A percentile compares a stretch with the other conserved stretches of the same genome.
These are phyloP conservation scores for Mollisiaceae sp. DNA, from an alignment of 2,329 filamentous ascomycete genomes.

Conservation along the genomic window DNA sequence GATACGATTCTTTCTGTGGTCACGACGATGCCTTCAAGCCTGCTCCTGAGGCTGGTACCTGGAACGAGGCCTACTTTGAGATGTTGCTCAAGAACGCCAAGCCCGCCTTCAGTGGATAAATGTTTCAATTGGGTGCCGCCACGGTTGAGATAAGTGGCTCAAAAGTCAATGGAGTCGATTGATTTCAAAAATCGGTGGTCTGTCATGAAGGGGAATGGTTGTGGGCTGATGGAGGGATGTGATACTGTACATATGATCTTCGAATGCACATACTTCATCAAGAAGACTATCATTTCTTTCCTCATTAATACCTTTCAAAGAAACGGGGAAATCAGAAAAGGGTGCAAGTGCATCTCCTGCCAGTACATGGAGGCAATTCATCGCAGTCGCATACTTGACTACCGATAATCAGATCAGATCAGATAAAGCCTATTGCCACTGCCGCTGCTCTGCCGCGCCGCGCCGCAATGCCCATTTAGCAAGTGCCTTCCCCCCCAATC, in stretches of 20 bases:
- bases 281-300: background rate
- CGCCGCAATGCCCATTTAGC: background rate
- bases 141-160: background rate
- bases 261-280: slow-evolving; percentile 10
- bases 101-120: slow-evolving; percentile 26
- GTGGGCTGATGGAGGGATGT: background rate
- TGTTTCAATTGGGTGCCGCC: background rate
- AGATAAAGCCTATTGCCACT: background rate
- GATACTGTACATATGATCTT: slow-evolving; percentile 8
- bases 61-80: slow-evolving; percentile 54
- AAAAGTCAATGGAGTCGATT: background rate
- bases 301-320: background rate
- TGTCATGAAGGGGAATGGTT: background rate
- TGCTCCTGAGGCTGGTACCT: slow-evolving; percentile 49
- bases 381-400: background rate
- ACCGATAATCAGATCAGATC: background rate
- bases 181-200: background rate
- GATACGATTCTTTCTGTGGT: slow-evolving; percentile 58
- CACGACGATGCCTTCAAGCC: slow-evolving; percentile 49
- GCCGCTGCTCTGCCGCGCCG: too few relatives aligned
- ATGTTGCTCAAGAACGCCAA: slow-evolving; percentile 48
- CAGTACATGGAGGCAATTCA: background rate
- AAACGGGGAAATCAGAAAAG: too few relatives aligned
- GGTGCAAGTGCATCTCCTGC: background rate
- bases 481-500: background rate